A percentile compares a stretch with the other conserved stretches of the same genome.
Evolutionary conservation across 495 filamentous ascomycete genomes (phyloP).

Genomic region (Poronia punctata): DNA sequence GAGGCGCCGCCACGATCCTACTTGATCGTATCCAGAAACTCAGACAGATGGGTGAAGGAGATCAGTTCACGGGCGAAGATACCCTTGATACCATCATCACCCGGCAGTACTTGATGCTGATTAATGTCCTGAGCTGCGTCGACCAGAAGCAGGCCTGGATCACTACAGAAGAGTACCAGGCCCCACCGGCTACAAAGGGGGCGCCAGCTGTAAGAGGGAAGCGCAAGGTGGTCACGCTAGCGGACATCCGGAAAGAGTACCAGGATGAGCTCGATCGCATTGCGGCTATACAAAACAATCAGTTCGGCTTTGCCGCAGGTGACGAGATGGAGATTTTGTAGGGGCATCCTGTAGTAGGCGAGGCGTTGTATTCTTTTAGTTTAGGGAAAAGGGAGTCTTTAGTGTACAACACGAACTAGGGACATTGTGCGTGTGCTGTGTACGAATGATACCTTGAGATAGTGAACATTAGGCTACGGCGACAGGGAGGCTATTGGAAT

Average conservation of each 20-base stretch:
- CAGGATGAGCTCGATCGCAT: conserved; percentile 79
- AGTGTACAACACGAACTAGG: conserved; percentile 21
- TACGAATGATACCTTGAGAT: conserved; percentile 28
- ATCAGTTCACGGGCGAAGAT: conserved; percentile 42
- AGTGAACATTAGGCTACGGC: conserved; percentile 5
- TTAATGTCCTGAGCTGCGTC: conserved; percentile 85
- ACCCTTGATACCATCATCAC: conserved; percentile 50
- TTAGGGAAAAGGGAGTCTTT: conserved; percentile 7
- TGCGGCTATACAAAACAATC: conserved; percentile 51
- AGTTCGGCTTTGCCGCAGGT: conserved; percentile 46
- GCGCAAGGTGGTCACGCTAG: conserved; percentile 68
- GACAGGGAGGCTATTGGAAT: background rate
- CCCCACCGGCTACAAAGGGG: conserved; percentile 9
- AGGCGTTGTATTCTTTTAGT: background rate
- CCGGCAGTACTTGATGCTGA: conserved; percentile 70
- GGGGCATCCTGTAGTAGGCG: conserved; percentile 11
- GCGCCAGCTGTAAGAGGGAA: conserved; percentile 20
- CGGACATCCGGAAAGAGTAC: conserved; percentile 77
- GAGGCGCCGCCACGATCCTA: conserved; percentile 76
- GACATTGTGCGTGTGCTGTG: conserved; percentile 15
- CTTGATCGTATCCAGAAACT: conserved; percentile 53
- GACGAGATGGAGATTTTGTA: conserved; percentile 40
- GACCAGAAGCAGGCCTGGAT: conserved; percentile 70
- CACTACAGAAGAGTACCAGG: conserved; percentile 35
- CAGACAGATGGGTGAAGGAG: conserved; percentile 39